phyloP scores from a whole-genome alignment of 495 filamentous ascomycete species.

The Podospora conica region DNA sequence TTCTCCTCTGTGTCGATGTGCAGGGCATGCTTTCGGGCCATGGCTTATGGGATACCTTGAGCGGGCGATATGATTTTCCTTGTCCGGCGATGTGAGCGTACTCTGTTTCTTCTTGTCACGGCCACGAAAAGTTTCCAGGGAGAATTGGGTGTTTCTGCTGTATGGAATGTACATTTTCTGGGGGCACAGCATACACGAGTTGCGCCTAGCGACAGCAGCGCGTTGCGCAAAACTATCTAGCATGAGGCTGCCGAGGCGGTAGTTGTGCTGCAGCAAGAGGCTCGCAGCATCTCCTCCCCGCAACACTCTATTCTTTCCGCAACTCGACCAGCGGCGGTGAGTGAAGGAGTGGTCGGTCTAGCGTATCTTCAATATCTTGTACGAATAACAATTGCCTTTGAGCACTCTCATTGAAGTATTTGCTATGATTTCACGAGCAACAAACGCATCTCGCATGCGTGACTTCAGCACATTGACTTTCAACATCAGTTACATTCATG shows the following conservation, averaged over 20 bases:
- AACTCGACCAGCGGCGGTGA: not conserved
- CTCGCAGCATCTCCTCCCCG: not conserved
- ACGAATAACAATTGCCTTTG: not conserved
- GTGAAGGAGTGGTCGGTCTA: not conserved
- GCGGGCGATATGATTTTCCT: constrained; percentile 8
- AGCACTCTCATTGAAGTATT: not conserved
- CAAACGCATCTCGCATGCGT: no score
- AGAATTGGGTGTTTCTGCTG: not conserved
- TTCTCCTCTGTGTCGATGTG: not conserved
- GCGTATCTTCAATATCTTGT: not conserved
- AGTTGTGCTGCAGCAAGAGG: not conserved
- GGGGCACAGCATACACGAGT: constrained; percentile 20
- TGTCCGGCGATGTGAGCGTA: constrained; percentile 17
- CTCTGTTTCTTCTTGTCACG: constrained; percentile 1
- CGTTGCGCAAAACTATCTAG: not conserved
- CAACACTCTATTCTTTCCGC: not conserved
- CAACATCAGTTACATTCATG: no score
- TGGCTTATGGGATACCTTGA: not conserved
- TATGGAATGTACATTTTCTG: constrained; percentile 1
- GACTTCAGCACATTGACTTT: no score
- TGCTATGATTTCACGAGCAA: not conserved
- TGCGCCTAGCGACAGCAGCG: not conserved
- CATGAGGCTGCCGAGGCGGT: not conserved
- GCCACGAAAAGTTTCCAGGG: constrained; percentile 9
- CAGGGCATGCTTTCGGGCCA: not conserved